Conservation (phyloP, 805 yeast genomes). For the Tetrapisispora iriomotensis region DNA sequence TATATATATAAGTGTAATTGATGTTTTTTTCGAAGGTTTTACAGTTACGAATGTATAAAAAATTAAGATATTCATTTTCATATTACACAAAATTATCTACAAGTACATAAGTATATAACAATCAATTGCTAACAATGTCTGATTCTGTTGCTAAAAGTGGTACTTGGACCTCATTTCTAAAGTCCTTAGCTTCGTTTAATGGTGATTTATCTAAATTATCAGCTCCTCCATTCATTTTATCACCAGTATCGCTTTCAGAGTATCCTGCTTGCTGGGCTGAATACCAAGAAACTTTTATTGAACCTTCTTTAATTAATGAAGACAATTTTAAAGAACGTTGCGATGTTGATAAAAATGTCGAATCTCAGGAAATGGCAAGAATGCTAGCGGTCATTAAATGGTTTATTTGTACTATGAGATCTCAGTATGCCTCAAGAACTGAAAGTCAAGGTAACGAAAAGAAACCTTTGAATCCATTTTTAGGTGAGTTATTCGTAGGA, state of each 20-base stretch:
- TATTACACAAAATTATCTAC: too few relatives aligned
- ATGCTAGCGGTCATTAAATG: constrained; percentile 77
- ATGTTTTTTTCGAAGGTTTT: too few relatives aligned
- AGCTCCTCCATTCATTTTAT: constrained; percentile 94
- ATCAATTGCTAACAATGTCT: not conserved
- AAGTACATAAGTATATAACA: too few relatives aligned
- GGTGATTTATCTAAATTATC: constrained; percentile 91
- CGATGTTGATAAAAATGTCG: constrained; percentile 33
- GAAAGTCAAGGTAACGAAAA: constrained; percentile 92
- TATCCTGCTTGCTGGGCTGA: constrained; percentile 96
- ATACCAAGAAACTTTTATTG: constrained; percentile 73
- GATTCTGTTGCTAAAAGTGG: constrained; percentile 27
- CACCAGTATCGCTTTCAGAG: constrained; percentile 81
- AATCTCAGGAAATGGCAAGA: constrained; percentile 39
- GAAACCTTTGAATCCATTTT: constrained; percentile 92
- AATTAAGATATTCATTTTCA: too few relatives aligned
- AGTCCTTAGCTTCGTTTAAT: constrained; percentile 83
- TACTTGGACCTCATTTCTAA: constrained; percentile 88
- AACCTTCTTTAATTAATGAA: constrained; percentile 42
- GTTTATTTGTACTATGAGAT: constrained; percentile 84
- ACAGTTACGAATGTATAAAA: too few relatives aligned
- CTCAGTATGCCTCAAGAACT: constrained; percentile 88
- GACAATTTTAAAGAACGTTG: constrained; percentile 12
- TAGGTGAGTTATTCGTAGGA: constrained; percentile 91
- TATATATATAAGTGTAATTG: too few relatives aligned